Conservation (phyloP, 495 filamentous ascomycete genomes). For the Cercophora sp. region DNA sequence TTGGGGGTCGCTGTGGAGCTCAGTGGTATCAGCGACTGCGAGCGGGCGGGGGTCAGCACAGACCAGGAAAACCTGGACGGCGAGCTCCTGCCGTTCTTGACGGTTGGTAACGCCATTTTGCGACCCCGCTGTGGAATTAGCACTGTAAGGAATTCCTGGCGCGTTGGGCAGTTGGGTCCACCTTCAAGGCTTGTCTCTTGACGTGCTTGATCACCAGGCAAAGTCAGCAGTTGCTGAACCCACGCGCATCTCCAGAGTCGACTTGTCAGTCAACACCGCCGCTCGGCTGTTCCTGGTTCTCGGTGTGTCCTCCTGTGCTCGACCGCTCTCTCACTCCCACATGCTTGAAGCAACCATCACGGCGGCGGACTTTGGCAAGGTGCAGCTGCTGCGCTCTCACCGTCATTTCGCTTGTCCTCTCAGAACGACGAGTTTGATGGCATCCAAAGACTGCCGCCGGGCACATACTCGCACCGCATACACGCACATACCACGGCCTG, state of each 20-base stretch:
- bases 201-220: too few relatives aligned
- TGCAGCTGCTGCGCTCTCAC: slow-evolving; percentile 12
- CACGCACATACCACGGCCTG: neutral
- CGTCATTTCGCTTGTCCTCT: slow-evolving; percentile 24
- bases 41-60: neutral
- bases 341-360: too few relatives aligned
- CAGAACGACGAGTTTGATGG: slow-evolving; percentile 6
- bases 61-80: slow-evolving; percentile 5
- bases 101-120: too few relatives aligned
- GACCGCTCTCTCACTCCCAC: too few relatives aligned
- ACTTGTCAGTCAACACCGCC: too few relatives aligned
- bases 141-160: slow-evolving; percentile 12
- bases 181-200: too few relatives aligned
- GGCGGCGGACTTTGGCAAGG: too few relatives aligned
- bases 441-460: slow-evolving; percentile 3
- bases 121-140: too few relatives aligned
- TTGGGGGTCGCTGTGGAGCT: slow-evolving; percentile 18
- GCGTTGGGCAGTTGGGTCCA: neutral
- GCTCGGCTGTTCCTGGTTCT: too few relatives aligned
- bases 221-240: too few relatives aligned
- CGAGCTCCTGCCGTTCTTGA: slow-evolving; percentile 4
- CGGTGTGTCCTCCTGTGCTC: too few relatives aligned
- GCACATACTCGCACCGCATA: slow-evolving; percentile 2
- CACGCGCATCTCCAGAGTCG: too few relatives aligned
- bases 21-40: slow-evolving; percentile 7